phyloP scores from a whole-genome alignment of 805 yeast genomes.

The Ogataea sp. region DNA sequence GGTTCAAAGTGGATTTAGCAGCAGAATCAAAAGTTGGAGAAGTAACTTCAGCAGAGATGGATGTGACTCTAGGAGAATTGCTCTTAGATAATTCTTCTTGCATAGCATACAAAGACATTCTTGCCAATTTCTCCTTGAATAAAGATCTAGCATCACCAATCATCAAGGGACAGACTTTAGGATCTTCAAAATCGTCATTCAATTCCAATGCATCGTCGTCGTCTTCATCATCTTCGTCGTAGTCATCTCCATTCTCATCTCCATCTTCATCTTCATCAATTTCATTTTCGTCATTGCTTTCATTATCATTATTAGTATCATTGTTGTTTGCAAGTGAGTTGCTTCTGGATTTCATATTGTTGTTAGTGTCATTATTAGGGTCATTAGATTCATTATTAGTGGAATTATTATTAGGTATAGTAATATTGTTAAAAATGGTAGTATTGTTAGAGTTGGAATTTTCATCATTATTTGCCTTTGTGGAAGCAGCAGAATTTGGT shows the following conservation, averaged over 20 bases:
- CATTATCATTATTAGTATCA: background rate
- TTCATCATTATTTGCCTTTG: background rate
- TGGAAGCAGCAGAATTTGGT: constrained; percentile 2
- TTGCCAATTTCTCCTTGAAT: constrained; percentile 26
- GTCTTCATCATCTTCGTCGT: background rate
- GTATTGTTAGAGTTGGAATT: background rate
- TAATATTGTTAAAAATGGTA: no score
- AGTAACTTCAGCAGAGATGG: constrained; percentile 16
- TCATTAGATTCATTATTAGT: background rate
- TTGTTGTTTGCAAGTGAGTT: background rate
- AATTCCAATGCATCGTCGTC: constrained; percentile 12
- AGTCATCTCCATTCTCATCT: constrained; percentile 12
- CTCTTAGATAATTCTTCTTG: constrained; percentile 15
- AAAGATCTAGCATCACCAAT: constrained; percentile 33
- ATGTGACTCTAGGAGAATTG: constrained; percentile 15
- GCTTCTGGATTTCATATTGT: background rate
- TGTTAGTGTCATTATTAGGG: background rate
- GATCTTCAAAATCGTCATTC: constrained; percentile 23
- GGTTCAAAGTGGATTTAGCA: background rate
- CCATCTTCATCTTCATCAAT: constrained; percentile 18
- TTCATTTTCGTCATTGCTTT: constrained; percentile 9
- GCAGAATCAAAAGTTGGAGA: background rate
- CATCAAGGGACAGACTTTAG: constrained; percentile 38
- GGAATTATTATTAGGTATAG: no score
- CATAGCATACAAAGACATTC: constrained; percentile 23